Conservation (phyloP, 768 basidiomycete species). For the Boletus bicolor region DNA sequence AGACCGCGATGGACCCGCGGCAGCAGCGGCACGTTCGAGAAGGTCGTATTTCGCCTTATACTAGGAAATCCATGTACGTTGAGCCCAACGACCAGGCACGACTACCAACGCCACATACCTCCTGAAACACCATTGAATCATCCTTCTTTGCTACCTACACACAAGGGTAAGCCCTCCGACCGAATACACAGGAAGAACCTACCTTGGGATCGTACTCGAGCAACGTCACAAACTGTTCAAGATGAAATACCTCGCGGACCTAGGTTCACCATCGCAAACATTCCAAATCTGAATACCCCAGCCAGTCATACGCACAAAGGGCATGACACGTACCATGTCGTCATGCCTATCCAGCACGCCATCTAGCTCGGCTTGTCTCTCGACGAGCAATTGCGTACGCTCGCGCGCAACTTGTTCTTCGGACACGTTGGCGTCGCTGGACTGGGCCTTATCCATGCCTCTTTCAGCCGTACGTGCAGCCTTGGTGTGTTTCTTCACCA, state of each 20-base stretch:
- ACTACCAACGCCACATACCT: constrained; percentile 45
- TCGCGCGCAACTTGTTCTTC: constrained; percentile 31
- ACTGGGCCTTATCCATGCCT: background rate
- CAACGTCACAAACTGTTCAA: constrained; percentile 77
- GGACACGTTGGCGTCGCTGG: constrained; percentile 4
- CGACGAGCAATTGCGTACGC: constrained; percentile 47
- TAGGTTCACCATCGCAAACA: constrained; percentile 26
- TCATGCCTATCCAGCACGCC: constrained; percentile 66
- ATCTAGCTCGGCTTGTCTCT: constrained; percentile 59
- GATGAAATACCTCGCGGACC: constrained; percentile 87
- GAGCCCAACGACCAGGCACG: background rate
- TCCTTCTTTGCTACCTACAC: constrained; percentile 69
- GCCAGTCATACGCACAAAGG: background rate
- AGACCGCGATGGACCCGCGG: constrained; percentile 50
- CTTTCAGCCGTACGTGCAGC: background rate
- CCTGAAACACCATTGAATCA: constrained; percentile 64
- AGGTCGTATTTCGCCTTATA: constrained; percentile 65
- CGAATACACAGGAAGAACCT: constrained; percentile 13
- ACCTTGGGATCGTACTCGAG: constrained; percentile 76
- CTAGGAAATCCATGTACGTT: constrained; percentile 30
- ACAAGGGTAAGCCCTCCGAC: background rate
- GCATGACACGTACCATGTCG: constrained; percentile 53
- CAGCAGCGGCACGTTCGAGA: constrained; percentile 42
- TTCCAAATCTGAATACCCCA: background rate
- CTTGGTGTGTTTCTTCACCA: constrained; percentile 25